Evolutionary conservation across 2,329 filamentous ascomycete genomes (phyloP).

Genomic region (Fusarium pseudoanthophilum): DNA sequence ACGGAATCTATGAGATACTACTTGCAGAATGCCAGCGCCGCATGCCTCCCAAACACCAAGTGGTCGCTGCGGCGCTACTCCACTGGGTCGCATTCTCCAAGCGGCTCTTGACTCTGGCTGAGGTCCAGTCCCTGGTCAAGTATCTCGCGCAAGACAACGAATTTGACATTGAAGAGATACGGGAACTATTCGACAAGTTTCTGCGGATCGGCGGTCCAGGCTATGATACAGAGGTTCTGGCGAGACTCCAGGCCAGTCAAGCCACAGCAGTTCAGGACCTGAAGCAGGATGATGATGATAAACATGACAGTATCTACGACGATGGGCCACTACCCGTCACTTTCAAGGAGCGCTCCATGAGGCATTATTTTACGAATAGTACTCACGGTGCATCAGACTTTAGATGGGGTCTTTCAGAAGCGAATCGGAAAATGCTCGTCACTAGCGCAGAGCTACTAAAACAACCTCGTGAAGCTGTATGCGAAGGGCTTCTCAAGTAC

Average conservation of each 20-base stretch:
- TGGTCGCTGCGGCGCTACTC: constrained; percentile 37
- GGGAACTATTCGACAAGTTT: constrained; percentile 41
- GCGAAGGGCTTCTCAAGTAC: background rate
- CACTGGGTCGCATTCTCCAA: constrained; percentile 46
- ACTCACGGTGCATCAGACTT: constrained; percentile 8
- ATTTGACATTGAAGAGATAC: constrained; percentile 45
- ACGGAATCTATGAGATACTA: constrained; percentile 43
- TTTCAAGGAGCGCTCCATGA: constrained; percentile 47
- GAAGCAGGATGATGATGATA: constrained; percentile 18
- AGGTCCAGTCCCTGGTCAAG: constrained; percentile 39
- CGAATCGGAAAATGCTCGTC: constrained; percentile 40
- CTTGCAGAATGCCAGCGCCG: constrained; percentile 44
- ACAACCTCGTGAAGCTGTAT: background rate
- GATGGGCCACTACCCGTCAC: constrained; percentile 44
- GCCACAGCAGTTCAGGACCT: constrained; percentile 31
- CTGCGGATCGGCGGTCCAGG: constrained; percentile 42
- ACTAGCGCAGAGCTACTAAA: constrained; percentile 23
- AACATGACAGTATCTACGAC: constrained; percentile 37
- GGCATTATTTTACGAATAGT: constrained; percentile 37
- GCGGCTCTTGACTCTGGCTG: constrained; percentile 35
- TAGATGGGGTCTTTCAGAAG: constrained; percentile 34
- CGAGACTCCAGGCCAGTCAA: background rate
- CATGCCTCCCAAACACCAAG: constrained; percentile 24
- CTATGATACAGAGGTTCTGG: constrained; percentile 35
- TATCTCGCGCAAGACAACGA: constrained; percentile 20